Evolutionary conservation across 148 eudicot species (phyloP), one percentile per base, ranked within the genome.

Genomic region (Pharnaceum exiguum): DNA sequence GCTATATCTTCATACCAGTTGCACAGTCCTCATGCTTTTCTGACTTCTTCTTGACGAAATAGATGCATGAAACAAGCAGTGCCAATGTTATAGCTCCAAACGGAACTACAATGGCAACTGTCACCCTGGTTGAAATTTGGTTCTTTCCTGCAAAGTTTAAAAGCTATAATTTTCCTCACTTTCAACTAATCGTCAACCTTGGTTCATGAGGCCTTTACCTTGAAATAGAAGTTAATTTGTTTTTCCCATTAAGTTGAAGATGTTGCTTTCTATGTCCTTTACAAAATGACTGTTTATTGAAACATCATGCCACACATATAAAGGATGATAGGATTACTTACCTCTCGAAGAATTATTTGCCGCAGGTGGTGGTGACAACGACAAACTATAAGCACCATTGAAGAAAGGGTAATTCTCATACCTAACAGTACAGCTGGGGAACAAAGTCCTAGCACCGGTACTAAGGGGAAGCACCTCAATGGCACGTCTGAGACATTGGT

Each of bases 321-420:
- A n/a, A n/a, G n/a, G n/a, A n/a, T n/a, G n/a, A n/a, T n/a, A n/a
- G n/a, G n/a, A n/a, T n/a, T n/a, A n/a, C n/a, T n/a, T n/a, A n/a
- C n/a, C n/a, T n/a, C n/a, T n/a, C n/a, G n/a, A n/a, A n/a, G n/a
- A n/a, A n/a, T n/a, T n/a, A n/a, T n/a, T n/a, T n/a, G n/a, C n/a
- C 5, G 53, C 12, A 4, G 24, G 28, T 2, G 47, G 22, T 1
- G 62, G 39, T 10, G 59, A 15, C 28, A 31, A 23, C 43, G 59
- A 16, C 4, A 23, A 24, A 28, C 36, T 35, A 16, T 6, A 1
- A 7, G 62, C 67, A 2, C 67, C 72, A 9, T 45, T 57, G 48
- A 56, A 77, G 5, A 77, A 77, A 0, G 61, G 70, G 35, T 56
- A 57, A 1, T 23, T 18, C 65, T 73, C 75, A 21, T 31, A 77